Conservation (phyloP, 2,329 filamentous ascomycete genomes). For the Monosporascus sp. region DNA sequence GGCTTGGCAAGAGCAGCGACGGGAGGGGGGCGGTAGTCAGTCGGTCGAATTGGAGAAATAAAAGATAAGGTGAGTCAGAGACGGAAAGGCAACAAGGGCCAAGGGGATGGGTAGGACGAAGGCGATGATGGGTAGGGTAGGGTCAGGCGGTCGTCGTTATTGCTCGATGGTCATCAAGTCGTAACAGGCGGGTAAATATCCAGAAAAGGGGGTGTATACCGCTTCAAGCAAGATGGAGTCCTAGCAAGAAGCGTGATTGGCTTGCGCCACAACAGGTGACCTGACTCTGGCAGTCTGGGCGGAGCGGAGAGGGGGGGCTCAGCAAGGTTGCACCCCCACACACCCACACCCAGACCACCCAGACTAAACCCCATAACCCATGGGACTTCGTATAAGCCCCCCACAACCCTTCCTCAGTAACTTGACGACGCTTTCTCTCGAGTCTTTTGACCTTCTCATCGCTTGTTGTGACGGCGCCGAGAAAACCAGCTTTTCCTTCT, state of each 20-base stretch:
- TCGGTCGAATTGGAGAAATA: neutral
- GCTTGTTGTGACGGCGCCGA: neutral
- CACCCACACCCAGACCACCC: neutral
- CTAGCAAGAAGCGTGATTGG: constrained; percentile 28
- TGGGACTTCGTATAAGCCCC: neutral
- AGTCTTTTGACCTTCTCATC: neutral
- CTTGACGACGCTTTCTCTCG: neutral
- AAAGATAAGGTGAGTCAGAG: neutral
- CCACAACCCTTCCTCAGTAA: neutral
- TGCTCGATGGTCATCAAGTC: neutral
- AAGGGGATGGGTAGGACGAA: neutral
- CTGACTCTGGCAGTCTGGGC: constrained; percentile 12
- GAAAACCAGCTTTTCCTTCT: neutral
- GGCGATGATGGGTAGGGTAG: neutral
- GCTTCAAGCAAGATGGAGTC: constrained; percentile 12
- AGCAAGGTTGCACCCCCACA: neutral
- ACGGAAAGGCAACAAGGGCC: neutral
- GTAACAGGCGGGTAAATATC: neutral
- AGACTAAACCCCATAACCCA: neutral
- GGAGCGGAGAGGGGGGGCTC: neutral
- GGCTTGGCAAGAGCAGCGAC: neutral
- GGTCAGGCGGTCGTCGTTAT: neutral
- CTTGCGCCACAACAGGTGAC: constrained; percentile 33
- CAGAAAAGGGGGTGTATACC: neutral
- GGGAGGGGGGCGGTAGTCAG: neutral